Conservation (phyloP, 495 filamentous ascomycete genomes). For the Penicillium cosmopolitanum region DNA sequence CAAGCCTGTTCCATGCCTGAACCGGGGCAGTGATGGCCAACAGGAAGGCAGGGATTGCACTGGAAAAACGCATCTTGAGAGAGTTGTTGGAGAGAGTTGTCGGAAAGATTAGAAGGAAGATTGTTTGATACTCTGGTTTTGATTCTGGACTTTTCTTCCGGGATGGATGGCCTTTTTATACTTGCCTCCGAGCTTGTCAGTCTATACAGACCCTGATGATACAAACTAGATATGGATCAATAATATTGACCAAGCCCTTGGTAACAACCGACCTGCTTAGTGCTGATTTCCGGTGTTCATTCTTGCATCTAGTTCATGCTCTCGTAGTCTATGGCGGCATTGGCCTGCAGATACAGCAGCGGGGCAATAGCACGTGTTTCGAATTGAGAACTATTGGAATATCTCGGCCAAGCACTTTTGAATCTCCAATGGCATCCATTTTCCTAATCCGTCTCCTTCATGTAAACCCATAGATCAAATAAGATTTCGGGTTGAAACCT, state of each 20-base stretch:
- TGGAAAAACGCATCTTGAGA: conserved; percentile 23
- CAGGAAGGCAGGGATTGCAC: conserved; percentile 19
- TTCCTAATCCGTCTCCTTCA: background rate
- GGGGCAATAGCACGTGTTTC: background rate
- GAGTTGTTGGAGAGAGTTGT: background rate
- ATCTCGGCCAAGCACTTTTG: background rate
- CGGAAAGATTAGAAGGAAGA: background rate
- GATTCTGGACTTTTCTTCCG: background rate
- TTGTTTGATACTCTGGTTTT: background rate
- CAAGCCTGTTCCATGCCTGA: conserved; percentile 46
- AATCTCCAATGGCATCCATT: background rate
- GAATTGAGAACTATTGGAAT: background rate
- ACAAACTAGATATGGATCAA: background rate
- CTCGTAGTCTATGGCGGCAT: conserved; percentile 1
- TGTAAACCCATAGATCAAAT: no score
- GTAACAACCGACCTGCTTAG: conserved; percentile 2
- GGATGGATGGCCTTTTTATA: background rate
- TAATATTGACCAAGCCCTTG: conserved; percentile 16
- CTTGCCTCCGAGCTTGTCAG: background rate
- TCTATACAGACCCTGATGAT: background rate
- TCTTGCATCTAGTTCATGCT: background rate
- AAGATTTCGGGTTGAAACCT: no score
- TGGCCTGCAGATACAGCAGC: conserved; percentile 5
- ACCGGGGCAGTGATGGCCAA: conserved; percentile 24
- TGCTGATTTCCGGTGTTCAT: background rate